Evolutionary conservation across 352 stramenopile species (phyloP), one percentile per base, ranked within the genome.

Genomic region (Globisporangium nagaii): DNA sequence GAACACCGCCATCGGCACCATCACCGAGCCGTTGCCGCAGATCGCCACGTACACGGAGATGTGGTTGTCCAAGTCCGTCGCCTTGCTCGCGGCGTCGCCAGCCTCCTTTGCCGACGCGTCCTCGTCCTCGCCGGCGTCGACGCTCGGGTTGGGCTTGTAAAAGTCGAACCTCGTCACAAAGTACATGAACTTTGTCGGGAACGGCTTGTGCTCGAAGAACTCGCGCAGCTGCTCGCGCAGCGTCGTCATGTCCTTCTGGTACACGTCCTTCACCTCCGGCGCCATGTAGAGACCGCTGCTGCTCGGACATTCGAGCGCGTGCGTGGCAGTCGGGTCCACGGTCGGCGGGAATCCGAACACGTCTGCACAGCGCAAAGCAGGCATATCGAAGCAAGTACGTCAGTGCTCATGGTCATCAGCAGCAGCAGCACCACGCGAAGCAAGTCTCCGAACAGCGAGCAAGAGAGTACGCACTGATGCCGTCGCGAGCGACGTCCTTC

Each of bases 1-100:
- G 55, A 93, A 91, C 20, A 93, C 63, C n/a, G 83, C 73, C 83
- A 93, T 90, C 22, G 83, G 83, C 39, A 90, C 83, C 76, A 93
- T 93, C 11, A 93, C 83, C 0, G 80, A 91, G 12, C 83, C 83
- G 53, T 93, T 93, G 58, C 79, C 79, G 48, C 83, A 93, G 54
- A 93, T 84, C 25, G 83, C 83, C n/a, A 90, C 80, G 47, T 93
- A 93, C 55, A 93, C 73, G 4, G 83, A 88, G 24, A 93, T 75
- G 58, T 83, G 63, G 54, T 86, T 72, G 55, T 90, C 66, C 20
- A 93, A 65, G 22, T 53, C 62, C 12, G 37, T 30, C 9, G 19
- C 32, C 19, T 57, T 49, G n/a, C n/a, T 52, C 32, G 49, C 47
- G 8, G 65, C 56, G 25, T 47, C 11, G 46, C 35, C 0, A 40